Evolutionary conservation across 768 basidiomycete genomes (phyloP).

Genomic region (Cystofilobasidium ferigula): DNA sequence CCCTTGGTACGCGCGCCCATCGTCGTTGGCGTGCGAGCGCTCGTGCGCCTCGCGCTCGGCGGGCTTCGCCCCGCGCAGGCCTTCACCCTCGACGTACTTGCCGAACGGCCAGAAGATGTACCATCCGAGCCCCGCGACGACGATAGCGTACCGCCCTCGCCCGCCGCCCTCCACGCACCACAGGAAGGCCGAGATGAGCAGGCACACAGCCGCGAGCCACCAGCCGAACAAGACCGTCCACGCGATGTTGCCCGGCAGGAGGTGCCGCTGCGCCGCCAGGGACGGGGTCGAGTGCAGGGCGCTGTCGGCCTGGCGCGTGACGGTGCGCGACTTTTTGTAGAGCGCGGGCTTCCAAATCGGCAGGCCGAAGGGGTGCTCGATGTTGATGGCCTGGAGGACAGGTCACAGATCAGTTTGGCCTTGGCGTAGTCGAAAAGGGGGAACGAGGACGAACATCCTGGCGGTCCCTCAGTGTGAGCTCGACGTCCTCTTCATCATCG

Average conservation of each 20-base stretch:
- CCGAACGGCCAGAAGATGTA: constrained; percentile 98
- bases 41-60: constrained; percentile 37
- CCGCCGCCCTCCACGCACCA: constrained; percentile 53
- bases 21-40: constrained; percentile 34
- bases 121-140: constrained; percentile 87
- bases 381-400: constrained; percentile 59
- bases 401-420: too few species aligned
- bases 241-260: constrained; percentile 85
- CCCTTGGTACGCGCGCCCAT: constrained; percentile 30
- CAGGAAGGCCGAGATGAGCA: constrained; percentile 56
- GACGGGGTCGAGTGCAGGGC: constrained; percentile 87
- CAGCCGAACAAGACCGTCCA: constrained; percentile 85
- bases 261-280: constrained; percentile 81
- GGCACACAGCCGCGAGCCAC: constrained; percentile 72
- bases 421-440: neutral
- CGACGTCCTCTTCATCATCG: constrained; percentile 30
- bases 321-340: constrained; percentile 93
- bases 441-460: constrained; percentile 55
- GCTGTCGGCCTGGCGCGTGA: constrained; percentile 90
- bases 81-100: constrained; percentile 86
- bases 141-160: constrained; percentile 73
- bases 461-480: constrained; percentile 75
- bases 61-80: constrained; percentile 32
- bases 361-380: constrained; percentile 96
- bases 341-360: constrained; percentile 99